phyloP scores from a whole-genome alignment of 805 yeast species.

The Teunomyces atbi region DNA sequence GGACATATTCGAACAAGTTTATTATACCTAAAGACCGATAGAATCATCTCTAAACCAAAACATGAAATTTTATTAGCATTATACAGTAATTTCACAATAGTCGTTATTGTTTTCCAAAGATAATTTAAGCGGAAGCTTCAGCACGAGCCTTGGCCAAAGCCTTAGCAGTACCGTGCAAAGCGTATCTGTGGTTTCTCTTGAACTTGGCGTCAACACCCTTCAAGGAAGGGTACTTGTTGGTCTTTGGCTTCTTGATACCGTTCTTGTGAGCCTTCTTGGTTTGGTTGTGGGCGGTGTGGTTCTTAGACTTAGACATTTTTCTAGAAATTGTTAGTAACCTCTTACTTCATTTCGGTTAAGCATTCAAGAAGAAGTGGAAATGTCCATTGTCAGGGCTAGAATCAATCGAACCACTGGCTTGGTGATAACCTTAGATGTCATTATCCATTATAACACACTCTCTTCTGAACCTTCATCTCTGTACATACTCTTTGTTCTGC shows the following conservation, averaged over 20 bases:
- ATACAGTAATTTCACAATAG: conserved; percentile 9
- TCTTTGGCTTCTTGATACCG: conserved; percentile 99
- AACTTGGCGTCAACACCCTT: conserved; percentile 99
- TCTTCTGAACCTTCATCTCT: background rate
- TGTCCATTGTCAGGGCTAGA: background rate
- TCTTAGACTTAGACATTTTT: conserved; percentile 97
- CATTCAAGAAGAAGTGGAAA: background rate
- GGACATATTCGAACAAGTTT: background rate
- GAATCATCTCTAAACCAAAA: conserved; percentile 11
- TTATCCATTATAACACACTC: background rate
- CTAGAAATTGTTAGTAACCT: conserved; percentile 29
- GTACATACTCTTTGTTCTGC: conserved; percentile 2
- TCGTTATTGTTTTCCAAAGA: background rate
- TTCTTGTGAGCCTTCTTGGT: conserved; percentile 99
- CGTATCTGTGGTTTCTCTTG: conserved; percentile 99
- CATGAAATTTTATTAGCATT: conserved; percentile 17
- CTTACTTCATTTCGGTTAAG: background rate
- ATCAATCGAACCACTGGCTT: too few species aligned
- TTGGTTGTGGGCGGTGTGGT: conserved; percentile 99
- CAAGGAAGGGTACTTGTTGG: conserved; percentile 96
- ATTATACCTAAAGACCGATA: conserved; percentile 4
- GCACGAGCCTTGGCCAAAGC: conserved; percentile 83
- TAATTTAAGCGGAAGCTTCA: conserved; percentile 39
- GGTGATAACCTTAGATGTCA: too few species aligned
- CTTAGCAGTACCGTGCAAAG: conserved; percentile 96